Evolutionary conservation across 1,139 yeast species (phyloP), one percentile per base, ranked within the genome.

Genomic region (Suhomyces maxii): DNA sequence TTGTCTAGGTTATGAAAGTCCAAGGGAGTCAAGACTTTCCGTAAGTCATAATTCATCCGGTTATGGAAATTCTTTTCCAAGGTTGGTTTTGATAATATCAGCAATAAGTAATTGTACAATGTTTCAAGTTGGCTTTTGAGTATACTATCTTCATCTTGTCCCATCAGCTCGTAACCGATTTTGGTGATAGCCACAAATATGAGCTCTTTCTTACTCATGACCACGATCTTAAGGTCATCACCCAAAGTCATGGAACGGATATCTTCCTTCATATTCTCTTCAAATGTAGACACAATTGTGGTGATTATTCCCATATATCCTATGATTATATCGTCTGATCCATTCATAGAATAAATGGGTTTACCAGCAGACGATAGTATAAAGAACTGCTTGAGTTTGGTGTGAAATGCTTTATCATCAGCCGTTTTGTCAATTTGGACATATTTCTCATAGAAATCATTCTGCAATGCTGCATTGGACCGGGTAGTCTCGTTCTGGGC

Each of bases 351-450:
- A 64, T 86, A 93, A 7, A 93, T 87, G 1, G 97, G 97, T 63
- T 93, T 93, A 0, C 99, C 99, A 0, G 98, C 96, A 2, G 84
- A 70, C 0, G 97, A 89, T n/a, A 93, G 71, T 7, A 93, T 82
- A 53, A 90, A 83, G 57, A 87, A 89, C 46, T 87, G 95, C 62
- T 86, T 87, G 43, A 75, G 65, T 39, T 71, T 77, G 37, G 55
- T 52, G 47, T 69, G 77, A 57, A 82, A 83, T 42, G 49, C 44
- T 1, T 56, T 56, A n/a, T 48, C 40, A 35, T 56, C 57, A 3
- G 53, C 48, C 7, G 54, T 49, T 53, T 71, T 73, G 26, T 65
- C 67, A 8, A 54, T 44, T 30, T 44, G 32, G 11, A 55, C 48
- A 39, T 42, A 47, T 26, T 40, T 44, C 6, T 48, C 36, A 33